phyloP scores from a whole-genome alignment of 2,329 filamentous ascomycete genomes.

The Colletotrichum sublineola region DNA sequence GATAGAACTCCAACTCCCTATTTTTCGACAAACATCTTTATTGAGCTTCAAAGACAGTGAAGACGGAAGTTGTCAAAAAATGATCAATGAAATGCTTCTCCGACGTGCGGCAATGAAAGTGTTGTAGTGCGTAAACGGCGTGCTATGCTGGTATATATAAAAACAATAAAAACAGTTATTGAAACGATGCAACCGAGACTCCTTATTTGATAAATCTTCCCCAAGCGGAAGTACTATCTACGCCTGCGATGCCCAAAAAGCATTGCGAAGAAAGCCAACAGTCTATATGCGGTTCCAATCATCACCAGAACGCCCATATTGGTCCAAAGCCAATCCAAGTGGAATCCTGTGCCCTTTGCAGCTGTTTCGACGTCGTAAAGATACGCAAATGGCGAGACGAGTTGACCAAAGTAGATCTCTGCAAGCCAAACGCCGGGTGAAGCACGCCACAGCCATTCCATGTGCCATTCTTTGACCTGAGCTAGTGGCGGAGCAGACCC shows the following conservation, averaged over 20 bases:
- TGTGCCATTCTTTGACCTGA: slow-evolving; percentile 63
- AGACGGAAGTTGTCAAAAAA: too few species aligned
- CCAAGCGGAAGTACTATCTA: slow-evolving; percentile 37
- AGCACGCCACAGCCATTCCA: slow-evolving; percentile 68
- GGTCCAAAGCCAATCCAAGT: slow-evolving; percentile 57
- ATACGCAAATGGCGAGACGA: slow-evolving; percentile 62
- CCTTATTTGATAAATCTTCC: background rate
- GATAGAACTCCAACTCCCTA: too few species aligned
- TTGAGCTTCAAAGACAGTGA: too few species aligned
- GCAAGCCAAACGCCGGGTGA: slow-evolving; percentile 69
- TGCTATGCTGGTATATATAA: too few species aligned
- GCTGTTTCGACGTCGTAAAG: slow-evolving; percentile 65
- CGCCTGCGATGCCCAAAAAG: slow-evolving; percentile 51
- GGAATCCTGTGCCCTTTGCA: slow-evolving; percentile 58
- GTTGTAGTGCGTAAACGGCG: too few species aligned
- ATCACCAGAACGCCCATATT: slow-evolving; percentile 57
- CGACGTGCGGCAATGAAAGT: too few species aligned
- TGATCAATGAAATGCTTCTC: too few species aligned
- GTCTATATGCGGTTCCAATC: slow-evolving; percentile 60
- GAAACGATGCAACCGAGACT: background rate
- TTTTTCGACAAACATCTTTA: too few species aligned
- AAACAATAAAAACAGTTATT: background rate
- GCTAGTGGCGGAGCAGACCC: slow-evolving; percentile 65
- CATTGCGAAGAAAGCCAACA: slow-evolving; percentile 60
- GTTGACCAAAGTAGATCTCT: slow-evolving; percentile 67